Evolutionary conservation across 1,139 yeast genomes (phyloP), one percentile per base, ranked within the genome.

Genomic region (Suhomyces wounanorum): DNA sequence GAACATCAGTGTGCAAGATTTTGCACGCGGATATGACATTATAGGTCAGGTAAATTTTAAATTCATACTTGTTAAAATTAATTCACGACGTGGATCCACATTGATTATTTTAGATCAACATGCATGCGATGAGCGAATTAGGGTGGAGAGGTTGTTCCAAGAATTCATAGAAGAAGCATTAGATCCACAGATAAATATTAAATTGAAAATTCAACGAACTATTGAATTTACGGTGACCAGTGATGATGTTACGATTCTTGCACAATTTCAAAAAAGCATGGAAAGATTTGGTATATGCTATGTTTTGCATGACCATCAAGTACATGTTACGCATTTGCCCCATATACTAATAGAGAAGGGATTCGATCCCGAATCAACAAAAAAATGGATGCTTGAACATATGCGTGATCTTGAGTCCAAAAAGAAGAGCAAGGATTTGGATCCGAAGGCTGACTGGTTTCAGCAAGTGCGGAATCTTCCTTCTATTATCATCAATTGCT

Each of bases 71-170:
- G 65, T 79, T 2, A 66, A 62, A n/a, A 11, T 50, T 5, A 10
- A 14, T 16, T 5, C 10, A 2, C 25, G n/a, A 21, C 8, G 10
- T 21, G 16, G 26, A 21, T n/a, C 52, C 57, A 1, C 49, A 54
- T 3, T 85, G 3, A 61, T 78, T 11, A 66, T 80, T 0, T 59
- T 86, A 2, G 96, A 89, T 59, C 96, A 88, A 61, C 96, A 89
- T 69, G 95, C 96, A 0, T 81, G 85, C 43, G 94, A 87, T 63
- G 96, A 88, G 60, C 64, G 96, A 45, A 68, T 87, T 0, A 70
- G 73, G 41, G 75, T 85, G 1, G 96, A 89, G 58, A 48, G 54
- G 2, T 59, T 78, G 8, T 65, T 81, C 11, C 58, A 61, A 39
- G 70, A 72, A 1, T 68, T 69, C 45, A 56, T 77, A n/a, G 51